phyloP scores from a whole-genome alignment of 2,329 filamentous ascomycete species.

The Pseudogymnoascus sp. region DNA sequence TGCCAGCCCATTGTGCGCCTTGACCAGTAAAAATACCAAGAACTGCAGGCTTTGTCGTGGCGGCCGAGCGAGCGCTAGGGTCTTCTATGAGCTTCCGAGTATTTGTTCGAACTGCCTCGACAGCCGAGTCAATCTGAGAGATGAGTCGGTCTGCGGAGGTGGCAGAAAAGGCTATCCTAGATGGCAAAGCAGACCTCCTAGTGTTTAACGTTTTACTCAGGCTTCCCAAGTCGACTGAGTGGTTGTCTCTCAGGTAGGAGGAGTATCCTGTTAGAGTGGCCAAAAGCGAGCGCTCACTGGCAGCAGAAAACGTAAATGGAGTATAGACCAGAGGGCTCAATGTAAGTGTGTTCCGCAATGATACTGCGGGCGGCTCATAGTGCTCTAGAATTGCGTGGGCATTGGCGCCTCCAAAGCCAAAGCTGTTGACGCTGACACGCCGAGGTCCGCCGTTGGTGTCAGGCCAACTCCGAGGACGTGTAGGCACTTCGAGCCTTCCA shows the following conservation, averaged over 20 bases:
- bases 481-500: slow-evolving; percentile 26
- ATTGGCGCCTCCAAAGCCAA: slow-evolving; percentile 40
- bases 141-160: neutral
- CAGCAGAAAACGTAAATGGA: neutral
- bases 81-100: neutral
- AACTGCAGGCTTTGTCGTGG: neutral
- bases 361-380: neutral
- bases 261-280: neutral
- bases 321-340: neutral
- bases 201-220: neutral
- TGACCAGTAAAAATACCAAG: slow-evolving; percentile 20
- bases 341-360: neutral
- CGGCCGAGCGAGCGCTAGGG: neutral
- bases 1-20: slow-evolving; percentile 21
- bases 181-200: neutral
- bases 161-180: neutral
- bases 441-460: neutral
- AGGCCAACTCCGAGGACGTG: neutral
- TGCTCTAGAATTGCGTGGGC: slow-evolving; percentile 27
- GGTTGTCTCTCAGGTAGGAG: slow-evolving; percentile 1
- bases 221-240: neutral
- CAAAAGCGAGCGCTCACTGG: neutral
- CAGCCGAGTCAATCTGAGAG: slow-evolving; percentile 6
- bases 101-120: neutral
- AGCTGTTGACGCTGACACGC: slow-evolving; percentile 22